Percentiles rank a stretch among this genome's conserved stretches.
Evolutionary conservation across 139 green algal genomes (phyloP).

Genomic region (Chara braunii): DNA sequence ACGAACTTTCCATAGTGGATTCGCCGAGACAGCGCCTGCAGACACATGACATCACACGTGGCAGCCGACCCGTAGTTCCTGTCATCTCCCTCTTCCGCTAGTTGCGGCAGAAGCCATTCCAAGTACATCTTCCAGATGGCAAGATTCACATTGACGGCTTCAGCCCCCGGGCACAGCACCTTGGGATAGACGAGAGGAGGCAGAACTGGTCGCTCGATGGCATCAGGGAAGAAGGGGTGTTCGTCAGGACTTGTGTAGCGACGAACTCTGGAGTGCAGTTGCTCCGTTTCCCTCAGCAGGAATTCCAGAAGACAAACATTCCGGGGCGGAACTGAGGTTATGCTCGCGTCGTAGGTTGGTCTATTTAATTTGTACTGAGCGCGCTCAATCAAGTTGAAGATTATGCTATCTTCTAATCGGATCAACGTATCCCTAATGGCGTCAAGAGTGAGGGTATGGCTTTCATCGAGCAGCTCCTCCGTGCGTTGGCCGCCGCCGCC

Average conservation of each 20-base stretch:
- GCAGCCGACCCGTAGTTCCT: constrained; percentile 86
- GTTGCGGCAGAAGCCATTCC: constrained; percentile 48
- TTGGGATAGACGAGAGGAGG: constrained; percentile 56
- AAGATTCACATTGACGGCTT: constrained; percentile 84
- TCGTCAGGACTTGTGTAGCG: constrained; percentile 91
- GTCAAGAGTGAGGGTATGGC: constrained; percentile 26
- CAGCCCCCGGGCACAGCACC: constrained; percentile 52
- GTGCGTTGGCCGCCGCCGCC: too few species aligned
- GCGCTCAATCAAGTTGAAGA: constrained; percentile 92
- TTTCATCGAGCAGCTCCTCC: too few species aligned
- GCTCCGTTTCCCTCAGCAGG: constrained; percentile 81
- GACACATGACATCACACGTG: constrained; percentile 63
- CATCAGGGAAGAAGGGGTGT: constrained; percentile 81
- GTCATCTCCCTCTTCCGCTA: constrained; percentile 71
- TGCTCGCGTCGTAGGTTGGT: constrained; percentile 63
- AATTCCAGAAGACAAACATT: constrained; percentile 80
- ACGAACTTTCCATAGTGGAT: constrained; percentile 99
- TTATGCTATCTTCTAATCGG: constrained; percentile 94
- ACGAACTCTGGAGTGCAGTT: constrained; percentile 73
- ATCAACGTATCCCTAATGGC: constrained; percentile 72
- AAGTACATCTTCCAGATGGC: constrained; percentile 80
- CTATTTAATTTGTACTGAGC: constrained; percentile 82
- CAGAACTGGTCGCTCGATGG: constrained; percentile 54
- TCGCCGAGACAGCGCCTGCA: constrained; percentile 89
- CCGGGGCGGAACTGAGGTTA: constrained; percentile 63